Base-by-base conservation (phyloP, 768 basidiomycete genomes). In the Lactarius hatsudake region DNA sequence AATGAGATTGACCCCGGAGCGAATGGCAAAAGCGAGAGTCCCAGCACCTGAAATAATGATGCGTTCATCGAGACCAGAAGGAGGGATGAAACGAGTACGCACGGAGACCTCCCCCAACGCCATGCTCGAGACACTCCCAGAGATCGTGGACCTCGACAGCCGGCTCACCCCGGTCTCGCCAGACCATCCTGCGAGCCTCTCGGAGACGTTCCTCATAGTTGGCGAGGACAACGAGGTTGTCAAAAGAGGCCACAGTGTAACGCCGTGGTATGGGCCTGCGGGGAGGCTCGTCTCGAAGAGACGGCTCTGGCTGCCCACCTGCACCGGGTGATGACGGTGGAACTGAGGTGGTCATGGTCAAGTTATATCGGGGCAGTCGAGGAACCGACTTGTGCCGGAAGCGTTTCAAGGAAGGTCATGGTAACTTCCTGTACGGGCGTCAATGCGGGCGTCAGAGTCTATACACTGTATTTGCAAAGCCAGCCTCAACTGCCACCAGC, bases 151-250 rank as follows among this genome's bases (percentile, higher is more conserved):
- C 73, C 68, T 91, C 88, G 0, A 82, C 85, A 1, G 88, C 88
- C n/a, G 87, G 89, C 75, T 93, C 87, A 5, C 93, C 91, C 67
- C 83, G 80, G 72, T 93, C 89, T 20, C 90, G 81, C 90, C 92
- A 92, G 2, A 94, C 84, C 75, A 93, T 88, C 76, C 87, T 91
- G 61, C 89, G 82, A 1, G 92, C 90, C 61, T 86, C 87, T 68
- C 78, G 82, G 45, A 94, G 79, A 2, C 85, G 81, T 67, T 94
- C 90, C 75, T 92, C 88, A 75, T 90, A 86, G 76, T 93, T 93
- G 6, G 92, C 93, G 63, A 95, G 81, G 20, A 89, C 90, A n/a
- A 93, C 88, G 4, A 95, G 80, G 74, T 91, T 92, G 74, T 94
- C 91, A 71, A 94, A 94, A 0, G 90, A 93, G 18, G 56, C 32